Evolutionary conservation across 148 eudicot species (phyloP), one percentile per base, ranked within the genome.

Genomic region (Heliosperma pusillum): DNA sequence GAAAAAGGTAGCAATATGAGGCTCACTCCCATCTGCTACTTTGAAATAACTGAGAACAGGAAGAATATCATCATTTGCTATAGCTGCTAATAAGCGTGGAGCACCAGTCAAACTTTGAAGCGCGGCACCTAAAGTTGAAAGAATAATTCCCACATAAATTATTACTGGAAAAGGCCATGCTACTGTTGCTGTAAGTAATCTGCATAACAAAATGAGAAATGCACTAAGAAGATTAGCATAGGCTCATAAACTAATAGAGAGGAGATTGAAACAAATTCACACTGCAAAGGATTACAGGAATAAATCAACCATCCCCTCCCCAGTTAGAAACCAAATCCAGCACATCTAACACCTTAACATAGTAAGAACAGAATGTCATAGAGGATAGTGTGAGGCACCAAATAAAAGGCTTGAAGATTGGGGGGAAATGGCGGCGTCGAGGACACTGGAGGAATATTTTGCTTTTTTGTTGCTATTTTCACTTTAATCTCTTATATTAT

Each of bases 41-140:
- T 92, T 95, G 80, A 95, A 95, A 78, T 88, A 92, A 74, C 90
- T 95, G 66, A 95, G 99, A 83, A 95, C 86, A 4, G 99, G 99
- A 56, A 95, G 81, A 77, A 95, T 95, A 72, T 95, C 99, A 76
- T 95, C 99, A 84, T 95, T 95, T 78, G 99, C 97, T 79, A 95
- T 95, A 36, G 99, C 99, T 73, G 99, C 99, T 77, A 95, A 86
- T 59, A 95, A 85, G 52, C 91, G 96, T 21, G 99, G 99, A 66
- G 99, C 99, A 53, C 99, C 99, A 10, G 94, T 89, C 79, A 95
- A 57, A 86, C 99, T 95, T 80, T 95, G 99, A 67, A 95, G 94
- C 50, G 99, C 99, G 61, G 99, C 99, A 42, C 99, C 99, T 68
- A 95, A 81, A 74, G 99, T 95, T 76, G 99, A 95, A 75, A 95